These are phyloP conservation scores for Candida ficus DNA, from an alignment of 805 yeast genomes.

Conservation along the genomic window DNA sequence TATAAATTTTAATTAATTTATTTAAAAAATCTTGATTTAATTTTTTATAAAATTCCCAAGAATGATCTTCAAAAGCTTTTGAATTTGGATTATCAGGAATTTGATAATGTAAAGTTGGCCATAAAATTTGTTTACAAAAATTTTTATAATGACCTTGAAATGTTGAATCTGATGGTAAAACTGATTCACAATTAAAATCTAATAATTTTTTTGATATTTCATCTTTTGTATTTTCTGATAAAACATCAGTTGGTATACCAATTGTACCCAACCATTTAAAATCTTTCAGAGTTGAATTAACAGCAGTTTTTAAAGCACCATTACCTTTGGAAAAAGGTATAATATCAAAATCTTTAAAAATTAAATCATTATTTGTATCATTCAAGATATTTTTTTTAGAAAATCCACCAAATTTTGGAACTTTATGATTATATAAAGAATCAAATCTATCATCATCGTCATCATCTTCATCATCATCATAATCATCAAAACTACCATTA, in stretches of 20 bases:
- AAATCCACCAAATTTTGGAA: slow-evolving; percentile 64
- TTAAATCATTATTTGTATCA: slow-evolving; percentile 29
- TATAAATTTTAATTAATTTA: slow-evolving; percentile 59
- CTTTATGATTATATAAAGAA: slow-evolving; percentile 21
- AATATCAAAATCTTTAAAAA: slow-evolving; percentile 40
- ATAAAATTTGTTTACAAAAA: slow-evolving; percentile 88
- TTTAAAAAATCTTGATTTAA: slow-evolving; percentile 81
- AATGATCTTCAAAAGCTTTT: slow-evolving; percentile 91
- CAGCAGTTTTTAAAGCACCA: slow-evolving; percentile 84
- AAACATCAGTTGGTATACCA: slow-evolving; percentile 85
- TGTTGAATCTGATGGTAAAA: slow-evolving; percentile 69
- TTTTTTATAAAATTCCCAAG: slow-evolving; percentile 79
- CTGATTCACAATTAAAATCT: slow-evolving; percentile 56
- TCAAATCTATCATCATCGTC: slow-evolving; percentile 25
- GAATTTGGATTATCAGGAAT: slow-evolving; percentile 93
- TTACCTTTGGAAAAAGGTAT: slow-evolving; percentile 72
- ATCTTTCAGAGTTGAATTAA: slow-evolving; percentile 49
- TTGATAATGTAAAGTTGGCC: slow-evolving; percentile 95
- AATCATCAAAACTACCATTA: too few relatives aligned
- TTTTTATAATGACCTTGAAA: slow-evolving; percentile 89
- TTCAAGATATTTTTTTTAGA: slow-evolving; percentile 53
- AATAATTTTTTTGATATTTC: slow-evolving; percentile 46
- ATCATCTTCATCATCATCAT: slow-evolving; percentile 8
- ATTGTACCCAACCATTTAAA: slow-evolving; percentile 84
- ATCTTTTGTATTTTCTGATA: slow-evolving; percentile 50